Percentiles rank a stretch among this genome's conserved stretches.
Conservation (phyloP, 2,329 filamentous ascomycete species). For the Bipolaris sorokiniana region DNA sequence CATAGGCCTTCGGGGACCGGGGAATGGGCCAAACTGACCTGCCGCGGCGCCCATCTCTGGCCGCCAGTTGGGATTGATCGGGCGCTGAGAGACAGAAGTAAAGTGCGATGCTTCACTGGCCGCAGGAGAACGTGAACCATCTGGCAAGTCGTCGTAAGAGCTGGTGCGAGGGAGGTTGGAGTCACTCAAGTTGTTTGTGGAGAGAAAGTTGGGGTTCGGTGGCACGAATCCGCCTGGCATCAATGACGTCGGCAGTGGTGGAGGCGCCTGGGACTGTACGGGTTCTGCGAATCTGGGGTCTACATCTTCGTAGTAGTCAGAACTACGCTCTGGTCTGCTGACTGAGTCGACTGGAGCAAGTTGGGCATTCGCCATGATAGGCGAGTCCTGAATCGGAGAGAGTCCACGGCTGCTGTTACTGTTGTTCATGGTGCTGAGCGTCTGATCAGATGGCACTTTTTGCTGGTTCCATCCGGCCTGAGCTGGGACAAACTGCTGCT, state of each 20-base stretch:
- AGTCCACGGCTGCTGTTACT: slow-evolving; percentile 45
- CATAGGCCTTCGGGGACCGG: slow-evolving; percentile 38
- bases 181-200: slow-evolving; percentile 35
- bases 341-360: slow-evolving; percentile 32
- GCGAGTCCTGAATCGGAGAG: slow-evolving; percentile 50
- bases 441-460: slow-evolving; percentile 35
- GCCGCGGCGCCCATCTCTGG: slow-evolving; percentile 51
- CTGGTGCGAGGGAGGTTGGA: slow-evolving; percentile 51
- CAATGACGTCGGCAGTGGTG: slow-evolving; percentile 42
- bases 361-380: slow-evolving; percentile 44
- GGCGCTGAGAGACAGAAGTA: slow-evolving; percentile 87
- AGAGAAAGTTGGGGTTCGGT: slow-evolving; percentile 39
- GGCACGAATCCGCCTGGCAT: slow-evolving; percentile 44
- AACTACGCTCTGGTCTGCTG: slow-evolving; percentile 39
- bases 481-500: slow-evolving; percentile 53
- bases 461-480: slow-evolving; percentile 54
- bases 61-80: slow-evolving; percentile 87
- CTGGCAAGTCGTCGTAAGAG: slow-evolving; percentile 69
- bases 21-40: slow-evolving; percentile 49
- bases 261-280: slow-evolving; percentile 26
- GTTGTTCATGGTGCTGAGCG: slow-evolving; percentile 29
- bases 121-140: slow-evolving; percentile 69
- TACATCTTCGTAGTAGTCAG: slow-evolving; percentile 88
- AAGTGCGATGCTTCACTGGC: slow-evolving; percentile 83
- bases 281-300: slow-evolving; percentile 80